Conservation (phyloP, 2,329 filamentous ascomycete genomes). For the Aspergillus sergii region DNA sequence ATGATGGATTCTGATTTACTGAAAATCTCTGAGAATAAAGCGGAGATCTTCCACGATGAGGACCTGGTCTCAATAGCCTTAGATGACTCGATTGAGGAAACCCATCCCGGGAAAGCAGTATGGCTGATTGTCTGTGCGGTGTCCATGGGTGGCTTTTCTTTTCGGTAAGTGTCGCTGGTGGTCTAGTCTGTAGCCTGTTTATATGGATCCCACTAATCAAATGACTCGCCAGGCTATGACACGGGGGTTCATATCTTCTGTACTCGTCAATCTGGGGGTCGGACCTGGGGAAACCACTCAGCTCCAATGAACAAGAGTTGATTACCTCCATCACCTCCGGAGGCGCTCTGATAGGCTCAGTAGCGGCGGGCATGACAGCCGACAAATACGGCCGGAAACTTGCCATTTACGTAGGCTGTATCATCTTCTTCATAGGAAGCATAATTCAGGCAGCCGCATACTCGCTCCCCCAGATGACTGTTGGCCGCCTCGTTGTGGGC, state of each 20-base stretch:
- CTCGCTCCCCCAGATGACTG: conserved; percentile 47
- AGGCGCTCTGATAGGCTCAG: conserved; percentile 50
- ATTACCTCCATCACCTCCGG: conserved; percentile 56
- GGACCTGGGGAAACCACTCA: conserved; percentile 43
- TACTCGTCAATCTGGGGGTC: conserved; percentile 38
- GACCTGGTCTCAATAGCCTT: neutral
- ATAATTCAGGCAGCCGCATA: conserved; percentile 40
- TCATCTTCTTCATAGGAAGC: conserved; percentile 45
- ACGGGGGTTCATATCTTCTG: conserved; percentile 51
- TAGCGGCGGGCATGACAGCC: conserved; percentile 40
- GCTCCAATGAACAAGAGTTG: conserved; percentile 52
- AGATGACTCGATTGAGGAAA: conserved; percentile 20
- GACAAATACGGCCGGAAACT: conserved; percentile 46
- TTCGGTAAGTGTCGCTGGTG: conserved; percentile 12
- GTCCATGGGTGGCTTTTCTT: conserved; percentile 24
- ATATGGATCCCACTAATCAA: neutral
- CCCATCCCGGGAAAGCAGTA: conserved; percentile 13
- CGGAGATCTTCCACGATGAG: conserved; percentile 8
- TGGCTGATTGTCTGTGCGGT: conserved; percentile 22
- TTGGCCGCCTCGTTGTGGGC: conserved; percentile 52
- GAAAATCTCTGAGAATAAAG: neutral
- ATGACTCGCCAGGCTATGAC: conserved; percentile 44
- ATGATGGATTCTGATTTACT: conserved; percentile 5
- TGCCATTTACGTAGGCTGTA: conserved; percentile 45
- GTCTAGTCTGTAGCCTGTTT: neutral